A percentile compares a stretch with the other conserved stretches of the same genome.
These are phyloP conservation scores for Kickxella alabastrina DNA, from an alignment of 192 early-diverging fungal species.

Conservation along the genomic window DNA sequence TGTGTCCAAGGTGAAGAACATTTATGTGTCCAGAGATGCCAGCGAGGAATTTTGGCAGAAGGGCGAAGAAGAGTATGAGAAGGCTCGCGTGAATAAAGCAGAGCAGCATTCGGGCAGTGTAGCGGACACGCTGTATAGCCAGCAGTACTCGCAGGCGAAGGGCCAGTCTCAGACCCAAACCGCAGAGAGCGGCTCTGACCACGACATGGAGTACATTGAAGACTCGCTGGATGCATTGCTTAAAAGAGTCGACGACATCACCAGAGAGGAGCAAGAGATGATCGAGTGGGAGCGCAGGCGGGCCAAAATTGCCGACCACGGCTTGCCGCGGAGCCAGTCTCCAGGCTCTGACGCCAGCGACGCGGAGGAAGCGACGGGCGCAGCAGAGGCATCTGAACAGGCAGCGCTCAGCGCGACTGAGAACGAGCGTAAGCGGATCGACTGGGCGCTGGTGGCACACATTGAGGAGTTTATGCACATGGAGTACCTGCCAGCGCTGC, in stretches of 20 bases:
- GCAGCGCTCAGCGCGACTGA: not conserved
- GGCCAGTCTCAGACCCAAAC: not conserved
- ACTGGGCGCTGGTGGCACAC: not conserved
- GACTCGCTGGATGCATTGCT: slow-evolving; percentile 36
- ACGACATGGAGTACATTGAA: slow-evolving; percentile 2
- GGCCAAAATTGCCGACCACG: not conserved
- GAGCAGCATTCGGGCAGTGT: not conserved
- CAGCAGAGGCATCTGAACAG: not conserved
- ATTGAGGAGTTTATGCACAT: slow-evolving; percentile 24
- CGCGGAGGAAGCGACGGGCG: not conserved
- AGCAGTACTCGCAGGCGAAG: slow-evolving; percentile 14
- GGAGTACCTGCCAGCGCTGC: slow-evolving; percentile 36
- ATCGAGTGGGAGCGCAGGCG: slow-evolving; percentile 17
- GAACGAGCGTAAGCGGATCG: not conserved
- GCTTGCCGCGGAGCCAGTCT: too few relatives aligned
- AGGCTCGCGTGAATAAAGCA: not conserved
- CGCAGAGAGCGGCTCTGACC: not conserved
- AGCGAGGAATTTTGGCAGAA: not conserved
- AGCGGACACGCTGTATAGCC: slow-evolving; percentile 10
- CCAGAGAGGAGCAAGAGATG: slow-evolving; percentile 35
- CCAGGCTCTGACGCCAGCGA: not conserved
- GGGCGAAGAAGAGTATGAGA: not conserved
- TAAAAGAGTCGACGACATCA: slow-evolving; percentile 35
- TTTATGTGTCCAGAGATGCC: not conserved
- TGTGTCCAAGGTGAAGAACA: slow-evolving; percentile 21